These are phyloP conservation scores for Brassica nigra DNA, from an alignment of 345 rosid genomes.

Conservation along the genomic window DNA sequence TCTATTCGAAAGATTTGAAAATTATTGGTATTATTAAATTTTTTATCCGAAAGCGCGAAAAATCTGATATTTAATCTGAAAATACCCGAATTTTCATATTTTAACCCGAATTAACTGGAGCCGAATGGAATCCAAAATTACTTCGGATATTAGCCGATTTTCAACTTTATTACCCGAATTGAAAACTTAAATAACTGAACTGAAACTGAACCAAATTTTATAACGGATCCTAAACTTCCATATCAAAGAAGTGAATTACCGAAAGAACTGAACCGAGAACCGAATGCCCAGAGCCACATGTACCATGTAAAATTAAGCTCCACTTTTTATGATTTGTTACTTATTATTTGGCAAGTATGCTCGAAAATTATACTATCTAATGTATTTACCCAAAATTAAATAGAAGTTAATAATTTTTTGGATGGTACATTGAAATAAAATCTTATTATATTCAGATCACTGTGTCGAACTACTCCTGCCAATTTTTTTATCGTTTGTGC, in stretches of 20 bases:
- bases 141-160: background rate
- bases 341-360: background rate
- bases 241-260: too few species aligned
- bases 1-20: background rate
- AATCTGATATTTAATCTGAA: too few species aligned
- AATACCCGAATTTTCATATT: too few species aligned
- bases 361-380: background rate
- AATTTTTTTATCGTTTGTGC: background rate
- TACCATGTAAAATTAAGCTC: background rate
- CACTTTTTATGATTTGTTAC: background rate
- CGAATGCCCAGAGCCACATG: background rate
- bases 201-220: background rate
- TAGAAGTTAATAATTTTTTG: background rate
- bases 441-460: background rate
- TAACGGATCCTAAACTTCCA: too few species aligned
- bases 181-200: background rate
- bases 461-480: background rate
- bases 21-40: background rate
- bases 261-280: background rate
- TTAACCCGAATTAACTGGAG: background rate
- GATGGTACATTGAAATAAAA: background rate
- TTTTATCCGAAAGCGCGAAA: background rate
- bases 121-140: background rate
- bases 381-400: background rate
- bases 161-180: background rate